Base-by-base conservation (phyloP, 768 basidiomycete genomes). In the Rhodosporidiobolus odoratus region DNA sequence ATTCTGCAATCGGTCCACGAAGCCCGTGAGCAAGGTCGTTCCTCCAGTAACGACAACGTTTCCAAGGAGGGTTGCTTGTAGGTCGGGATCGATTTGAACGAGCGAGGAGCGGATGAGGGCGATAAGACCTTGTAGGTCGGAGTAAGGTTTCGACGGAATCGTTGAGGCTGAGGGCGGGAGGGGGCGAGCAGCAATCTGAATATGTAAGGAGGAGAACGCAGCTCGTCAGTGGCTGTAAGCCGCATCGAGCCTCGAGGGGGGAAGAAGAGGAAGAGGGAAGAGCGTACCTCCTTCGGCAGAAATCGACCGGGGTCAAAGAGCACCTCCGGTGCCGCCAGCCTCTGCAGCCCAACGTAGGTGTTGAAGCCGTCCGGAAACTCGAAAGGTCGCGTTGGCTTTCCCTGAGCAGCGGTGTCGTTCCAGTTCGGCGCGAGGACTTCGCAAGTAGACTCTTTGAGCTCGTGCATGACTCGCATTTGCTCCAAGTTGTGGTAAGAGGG, bases 11-110 rank as follows among this genome's bases (percentile, higher is more conserved):
- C 96, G 85, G 76, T 98, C 93, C 35, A 85, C 84, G 71, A 98
- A 86, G 27, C 96, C 96, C 41, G 88, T 81, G 69, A 95, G 88
- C 53, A 92, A 81, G 66, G 89, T 91, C 45, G 93, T 90, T 16
- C 94, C 95, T 13, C 96, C 96, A n/a, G 92, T 90, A 56, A 98
- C 85, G 58, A 99, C 94, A 61, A 99, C 88, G 77, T 98, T 97
- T 71, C 89, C 86, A 78, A 95, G 85, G 35, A 99, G 86, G 27
- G 90, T 88, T 68, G 91, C 89, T 37, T 94, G 89, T 65, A 97
- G 81, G 79, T 99, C 96, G 0, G 90, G 87, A 76, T 99, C 96
- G 80, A 90, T 92, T 16, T 89, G 85, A 69, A 87, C 85, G 67
- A 98, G 84, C 0, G 91, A 86, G 68, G 88, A 86, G 61, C 83